These are phyloP conservation scores for Recurvomyces mirabilis DNA, from an alignment of 495 filamentous ascomycete genomes.

Conservation along the genomic window DNA sequence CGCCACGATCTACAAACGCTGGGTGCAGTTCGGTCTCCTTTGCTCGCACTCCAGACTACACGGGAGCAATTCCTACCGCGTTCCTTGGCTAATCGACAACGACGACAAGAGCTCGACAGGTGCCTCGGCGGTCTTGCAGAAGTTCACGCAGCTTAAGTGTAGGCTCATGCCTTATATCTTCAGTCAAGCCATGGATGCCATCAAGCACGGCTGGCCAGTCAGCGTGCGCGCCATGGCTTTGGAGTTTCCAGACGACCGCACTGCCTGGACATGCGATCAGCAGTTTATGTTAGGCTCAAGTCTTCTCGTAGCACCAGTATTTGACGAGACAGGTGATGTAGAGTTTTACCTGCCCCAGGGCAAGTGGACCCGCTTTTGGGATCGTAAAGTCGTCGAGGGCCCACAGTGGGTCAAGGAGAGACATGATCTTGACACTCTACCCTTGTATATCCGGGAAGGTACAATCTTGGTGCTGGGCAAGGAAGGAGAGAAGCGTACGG, in stretches of 20 bases:
- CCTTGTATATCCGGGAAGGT: conserved; percentile 23
- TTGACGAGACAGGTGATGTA: conserved; percentile 33
- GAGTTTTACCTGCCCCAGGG: conserved; percentile 78
- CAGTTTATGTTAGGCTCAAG: conserved; percentile 27
- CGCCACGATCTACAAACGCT: conserved; percentile 62
- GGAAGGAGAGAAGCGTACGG: conserved; percentile 7
- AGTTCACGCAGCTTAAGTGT: conserved; percentile 24
- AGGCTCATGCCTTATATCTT: conserved; percentile 29
- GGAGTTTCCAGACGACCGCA: conserved; percentile 28
- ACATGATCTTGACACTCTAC: conserved; percentile 21
- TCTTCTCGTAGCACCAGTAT: conserved; percentile 27
- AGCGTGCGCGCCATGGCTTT: conserved; percentile 24
- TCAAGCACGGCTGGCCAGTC: conserved; percentile 26
- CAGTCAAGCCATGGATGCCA: conserved; percentile 22
- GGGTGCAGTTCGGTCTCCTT: conserved; percentile 61
- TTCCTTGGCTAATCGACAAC: conserved; percentile 60
- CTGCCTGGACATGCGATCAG: conserved; percentile 23
- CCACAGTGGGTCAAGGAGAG: conserved; percentile 23
- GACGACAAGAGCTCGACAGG: conserved; percentile 19
- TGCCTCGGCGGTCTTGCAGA: conserved; percentile 22
- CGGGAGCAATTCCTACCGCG: conserved; percentile 54
- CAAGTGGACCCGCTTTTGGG: conserved; percentile 63
- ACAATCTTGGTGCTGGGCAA: conserved; percentile 24
- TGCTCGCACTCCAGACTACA: conserved; percentile 59
- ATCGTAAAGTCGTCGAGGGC: conserved; percentile 48